Conservation (phyloP, 2,329 filamentous ascomycete genomes). For the Sporothrix phasma region DNA sequence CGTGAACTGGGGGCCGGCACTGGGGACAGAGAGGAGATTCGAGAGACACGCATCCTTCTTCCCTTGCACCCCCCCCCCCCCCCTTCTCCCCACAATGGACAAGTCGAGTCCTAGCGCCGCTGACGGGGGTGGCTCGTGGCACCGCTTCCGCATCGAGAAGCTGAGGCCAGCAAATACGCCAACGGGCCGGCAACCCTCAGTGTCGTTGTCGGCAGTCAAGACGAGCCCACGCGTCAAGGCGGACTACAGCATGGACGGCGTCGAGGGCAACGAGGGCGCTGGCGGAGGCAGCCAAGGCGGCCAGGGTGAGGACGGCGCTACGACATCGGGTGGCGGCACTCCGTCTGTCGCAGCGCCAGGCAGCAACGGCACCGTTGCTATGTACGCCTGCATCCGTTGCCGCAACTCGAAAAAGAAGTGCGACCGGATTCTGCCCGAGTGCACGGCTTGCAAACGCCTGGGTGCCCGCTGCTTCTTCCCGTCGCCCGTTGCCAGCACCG, state of each 20-base stretch:
- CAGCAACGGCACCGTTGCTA: constrained; percentile 19
- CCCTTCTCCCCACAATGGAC: neutral
- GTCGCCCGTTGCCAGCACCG: constrained; percentile 24
- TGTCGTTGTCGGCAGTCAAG: constrained; percentile 13
- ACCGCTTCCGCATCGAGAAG: constrained; percentile 22
- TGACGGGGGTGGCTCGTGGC: constrained; percentile 19
- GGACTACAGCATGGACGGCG: neutral
- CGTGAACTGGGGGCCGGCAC: neutral
- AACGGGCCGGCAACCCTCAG: neutral
- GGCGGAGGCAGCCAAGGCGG: too few relatives aligned
- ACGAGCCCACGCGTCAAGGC: neutral
- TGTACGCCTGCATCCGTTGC: constrained; percentile 31
- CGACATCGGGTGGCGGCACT: neutral
- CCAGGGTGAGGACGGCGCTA: neutral
- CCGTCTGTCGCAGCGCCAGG: neutral
- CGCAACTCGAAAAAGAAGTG: constrained; percentile 38
- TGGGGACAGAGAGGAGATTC: neutral
- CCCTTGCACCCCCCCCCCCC: neutral
- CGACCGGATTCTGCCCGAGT: constrained; percentile 32
- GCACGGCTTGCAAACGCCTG: constrained; percentile 31
- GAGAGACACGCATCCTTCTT: neutral
- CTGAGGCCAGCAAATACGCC: constrained; percentile 14
- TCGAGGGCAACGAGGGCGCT: neutral
- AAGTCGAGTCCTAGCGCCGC: constrained; percentile 11
- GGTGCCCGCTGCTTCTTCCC: constrained; percentile 32